phyloP scores from a whole-genome alignment of 139 green algal genomes.

The Dunaliella primolecta region DNA sequence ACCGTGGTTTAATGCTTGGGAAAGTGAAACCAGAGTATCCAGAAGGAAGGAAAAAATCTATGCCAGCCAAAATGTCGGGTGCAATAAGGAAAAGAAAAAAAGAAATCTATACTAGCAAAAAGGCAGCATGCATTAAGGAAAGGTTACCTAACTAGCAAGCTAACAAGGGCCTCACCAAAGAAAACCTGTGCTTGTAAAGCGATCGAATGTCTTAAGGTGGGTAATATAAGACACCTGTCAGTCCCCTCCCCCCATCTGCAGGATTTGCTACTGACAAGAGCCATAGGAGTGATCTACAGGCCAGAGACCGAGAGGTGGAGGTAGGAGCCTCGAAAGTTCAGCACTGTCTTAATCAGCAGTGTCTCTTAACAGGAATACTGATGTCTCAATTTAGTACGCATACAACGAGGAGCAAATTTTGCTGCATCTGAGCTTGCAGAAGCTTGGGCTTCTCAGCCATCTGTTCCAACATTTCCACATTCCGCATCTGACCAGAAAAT shows the following conservation, averaged over 20 bases:
- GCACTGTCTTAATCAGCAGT: no score
- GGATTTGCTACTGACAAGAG: conserved; percentile 47
- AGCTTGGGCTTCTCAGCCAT: no score
- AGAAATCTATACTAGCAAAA: background rate
- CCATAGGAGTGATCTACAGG: conserved; percentile 68
- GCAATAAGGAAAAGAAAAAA: background rate
- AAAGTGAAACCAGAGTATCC: background rate
- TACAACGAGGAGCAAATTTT: no score
- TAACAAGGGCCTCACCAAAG: background rate
- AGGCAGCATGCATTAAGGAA: background rate
- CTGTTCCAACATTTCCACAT: no score
- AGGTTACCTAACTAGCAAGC: background rate
- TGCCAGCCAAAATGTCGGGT: background rate
- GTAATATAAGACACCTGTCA: no score
- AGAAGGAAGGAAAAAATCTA: background rate
- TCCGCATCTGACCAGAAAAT: no score
- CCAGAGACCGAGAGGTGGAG: conserved; percentile 50
- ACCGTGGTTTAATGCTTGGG: no score
- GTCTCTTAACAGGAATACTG: no score
- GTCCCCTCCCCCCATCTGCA: background rate
- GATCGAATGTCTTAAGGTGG: no score
- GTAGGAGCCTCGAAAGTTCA: no score
- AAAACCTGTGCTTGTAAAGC: background rate
- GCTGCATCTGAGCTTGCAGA: no score
- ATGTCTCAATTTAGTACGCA: no score